Conservation (phyloP, 768 basidiomycete species). For the Clitopilus hobsonii region DNA sequence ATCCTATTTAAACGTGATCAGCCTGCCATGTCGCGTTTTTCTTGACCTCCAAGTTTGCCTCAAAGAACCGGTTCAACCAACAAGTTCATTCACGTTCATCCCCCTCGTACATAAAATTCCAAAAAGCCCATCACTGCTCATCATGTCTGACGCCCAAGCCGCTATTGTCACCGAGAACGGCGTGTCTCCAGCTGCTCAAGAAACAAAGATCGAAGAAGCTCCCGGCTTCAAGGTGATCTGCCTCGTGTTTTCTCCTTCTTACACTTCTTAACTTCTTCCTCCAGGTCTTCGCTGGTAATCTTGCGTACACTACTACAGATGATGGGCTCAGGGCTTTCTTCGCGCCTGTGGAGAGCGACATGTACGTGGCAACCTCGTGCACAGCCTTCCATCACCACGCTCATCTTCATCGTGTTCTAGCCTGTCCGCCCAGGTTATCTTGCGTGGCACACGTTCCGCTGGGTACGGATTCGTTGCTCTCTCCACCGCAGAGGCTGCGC, state of each 20-base stretch:
- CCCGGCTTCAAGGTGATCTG: slow-evolving; percentile 72
- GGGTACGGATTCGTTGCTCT: slow-evolving; percentile 93
- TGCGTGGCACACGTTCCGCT: slow-evolving; percentile 79
- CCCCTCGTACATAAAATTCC: slow-evolving; percentile 32
- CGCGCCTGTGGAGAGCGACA: slow-evolving; percentile 79
- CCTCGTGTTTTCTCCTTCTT: slow-evolving; percentile 14
- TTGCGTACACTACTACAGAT: slow-evolving; percentile 91
- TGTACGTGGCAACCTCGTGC: slow-evolving; percentile 58
- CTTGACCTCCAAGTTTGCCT: slow-evolving; percentile 83
- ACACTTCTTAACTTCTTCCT: slow-evolving; percentile 16
- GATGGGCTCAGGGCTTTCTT: slow-evolving; percentile 95
- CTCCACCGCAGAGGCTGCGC: slow-evolving; percentile 73
- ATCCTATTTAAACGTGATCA: slow-evolving; percentile 31
- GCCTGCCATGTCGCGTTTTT: slow-evolving; percentile 21
- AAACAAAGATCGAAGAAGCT: slow-evolving; percentile 56
- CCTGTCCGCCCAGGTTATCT: slow-evolving; percentile 80
- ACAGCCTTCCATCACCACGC: slow-evolving; percentile 34
- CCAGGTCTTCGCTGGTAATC: slow-evolving; percentile 93
- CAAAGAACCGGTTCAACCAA: slow-evolving; percentile 77
- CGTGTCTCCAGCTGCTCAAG: slow-evolving; percentile 77
- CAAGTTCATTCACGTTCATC: slow-evolving; percentile 53
- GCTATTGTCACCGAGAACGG: slow-evolving; percentile 79
- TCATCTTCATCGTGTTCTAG: slow-evolving; percentile 32
- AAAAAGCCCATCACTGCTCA: slow-evolving; percentile 53
- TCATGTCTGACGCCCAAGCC: slow-evolving; percentile 91